A percentile compares a stretch with the other conserved stretches of the same genome.
These are phyloP conservation scores for Buxus sempervirens DNA, from an alignment of 164 flowering plant species.

Conservation along the genomic window DNA sequence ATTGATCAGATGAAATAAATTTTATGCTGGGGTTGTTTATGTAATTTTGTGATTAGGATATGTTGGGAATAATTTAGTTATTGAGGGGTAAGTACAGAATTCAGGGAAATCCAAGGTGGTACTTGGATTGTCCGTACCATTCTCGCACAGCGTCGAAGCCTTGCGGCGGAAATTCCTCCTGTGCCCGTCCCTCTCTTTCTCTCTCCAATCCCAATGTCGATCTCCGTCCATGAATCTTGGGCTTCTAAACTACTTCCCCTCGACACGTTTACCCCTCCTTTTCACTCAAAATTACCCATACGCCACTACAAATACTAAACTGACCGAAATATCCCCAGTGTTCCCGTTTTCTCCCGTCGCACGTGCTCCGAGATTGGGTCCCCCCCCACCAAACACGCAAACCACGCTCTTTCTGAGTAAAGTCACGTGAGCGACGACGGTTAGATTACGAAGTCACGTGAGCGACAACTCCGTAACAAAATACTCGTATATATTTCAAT, in stretches of 20 bases:
- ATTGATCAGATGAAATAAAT: too few relatives aligned
- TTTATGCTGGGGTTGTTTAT: too few relatives aligned
- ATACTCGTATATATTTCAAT: too few relatives aligned
- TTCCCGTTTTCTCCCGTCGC: too few relatives aligned
- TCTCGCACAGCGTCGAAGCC: not conserved
- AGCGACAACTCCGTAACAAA: too few relatives aligned
- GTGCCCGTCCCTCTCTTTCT: not conserved
- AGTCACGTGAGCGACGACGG: too few relatives aligned
- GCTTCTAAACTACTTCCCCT: not conserved
- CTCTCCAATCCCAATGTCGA: slow-evolving; percentile 3
- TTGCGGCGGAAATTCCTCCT: slow-evolving; percentile 2
- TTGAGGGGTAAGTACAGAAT: not conserved
- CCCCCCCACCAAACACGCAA: too few relatives aligned
- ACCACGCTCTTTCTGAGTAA: too few relatives aligned
- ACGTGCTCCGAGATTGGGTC: too few relatives aligned
- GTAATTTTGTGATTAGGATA: not conserved
- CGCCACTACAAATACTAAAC: not conserved
- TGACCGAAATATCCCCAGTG: not conserved
- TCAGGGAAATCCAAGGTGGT: not conserved
- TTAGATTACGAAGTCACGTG: too few relatives aligned
- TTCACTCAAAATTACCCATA: not conserved
- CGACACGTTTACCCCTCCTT: slow-evolving; percentile 1
- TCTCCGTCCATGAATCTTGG: slow-evolving; percentile 13
- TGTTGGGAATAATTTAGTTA: not conserved
- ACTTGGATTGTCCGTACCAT: slow-evolving; percentile 9